Evolutionary conservation across 306 rosid genomes (phyloP).

Genomic region (Medicago ruthenica): DNA sequence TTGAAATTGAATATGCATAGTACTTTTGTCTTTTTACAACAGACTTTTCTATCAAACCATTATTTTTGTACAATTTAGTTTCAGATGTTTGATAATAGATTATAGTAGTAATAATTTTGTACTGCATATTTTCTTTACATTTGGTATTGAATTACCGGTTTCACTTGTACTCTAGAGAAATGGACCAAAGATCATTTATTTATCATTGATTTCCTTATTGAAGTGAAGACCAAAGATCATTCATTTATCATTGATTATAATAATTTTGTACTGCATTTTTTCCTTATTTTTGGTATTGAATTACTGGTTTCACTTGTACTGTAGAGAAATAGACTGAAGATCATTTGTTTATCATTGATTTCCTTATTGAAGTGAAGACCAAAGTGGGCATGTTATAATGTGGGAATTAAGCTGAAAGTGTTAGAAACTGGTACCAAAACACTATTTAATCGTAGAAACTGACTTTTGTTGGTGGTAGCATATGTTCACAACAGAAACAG

Average conservation of each 20-base stretch:
- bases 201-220: neutral
- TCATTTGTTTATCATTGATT: slow-evolving; percentile 15
- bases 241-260: slow-evolving; percentile 11
- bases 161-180: slow-evolving; percentile 14
- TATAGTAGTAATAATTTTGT: neutral
- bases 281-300: neutral
- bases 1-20: neutral
- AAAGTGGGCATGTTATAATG: neutral
- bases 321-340: neutral
- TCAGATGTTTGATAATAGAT: neutral
- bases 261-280: neutral
- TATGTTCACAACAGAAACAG: too few species aligned
- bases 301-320: neutral
- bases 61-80: neutral
- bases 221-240: neutral
- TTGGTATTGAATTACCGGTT: neutral
- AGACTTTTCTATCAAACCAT: neutral
- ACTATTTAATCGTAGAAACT: too few species aligned
- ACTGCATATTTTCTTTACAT: neutral
- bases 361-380: too few species aligned
- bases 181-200: slow-evolving; percentile 3
- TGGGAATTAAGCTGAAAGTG: neutral
- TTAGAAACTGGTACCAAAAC: too few species aligned
- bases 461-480: too few species aligned
- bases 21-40: neutral